Conservation (phyloP, 768 basidiomycete species). For the Kwoniella botswanensis region DNA sequence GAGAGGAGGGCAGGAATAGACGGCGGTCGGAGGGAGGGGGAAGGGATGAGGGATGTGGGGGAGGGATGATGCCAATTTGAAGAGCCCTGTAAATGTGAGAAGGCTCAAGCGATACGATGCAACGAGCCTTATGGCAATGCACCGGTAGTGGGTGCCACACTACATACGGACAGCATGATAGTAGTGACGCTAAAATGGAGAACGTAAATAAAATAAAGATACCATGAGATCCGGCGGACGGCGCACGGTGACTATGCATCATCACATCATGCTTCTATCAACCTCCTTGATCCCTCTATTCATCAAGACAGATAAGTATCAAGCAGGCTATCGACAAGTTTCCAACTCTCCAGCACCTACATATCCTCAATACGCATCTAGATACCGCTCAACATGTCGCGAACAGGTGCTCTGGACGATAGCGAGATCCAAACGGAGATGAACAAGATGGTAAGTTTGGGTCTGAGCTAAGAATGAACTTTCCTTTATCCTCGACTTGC, state of each 20-base stretch:
- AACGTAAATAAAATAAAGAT: too few relatives aligned
- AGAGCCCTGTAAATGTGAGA: too few relatives aligned
- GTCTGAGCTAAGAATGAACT: neutral
- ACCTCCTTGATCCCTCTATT: neutral
- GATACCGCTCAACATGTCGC: slow-evolving; percentile 65
- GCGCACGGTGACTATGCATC: neutral
- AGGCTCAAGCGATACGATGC: too few relatives aligned
- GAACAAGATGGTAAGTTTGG: slow-evolving; percentile 89
- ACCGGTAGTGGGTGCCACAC: neutral
- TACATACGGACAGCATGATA: too few relatives aligned
- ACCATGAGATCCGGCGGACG: neutral
- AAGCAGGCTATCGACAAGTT: too few relatives aligned
- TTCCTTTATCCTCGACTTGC: neutral
- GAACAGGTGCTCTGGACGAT: slow-evolving; percentile 74
- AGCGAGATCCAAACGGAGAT: slow-evolving; percentile 95
- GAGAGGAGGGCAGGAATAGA: too few relatives aligned
- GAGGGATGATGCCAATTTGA: too few relatives aligned
- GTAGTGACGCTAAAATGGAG: too few relatives aligned
- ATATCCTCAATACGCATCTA: neutral
- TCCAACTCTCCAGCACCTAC: too few relatives aligned
- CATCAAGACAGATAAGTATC: neutral
- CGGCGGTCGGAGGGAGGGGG: too few relatives aligned
- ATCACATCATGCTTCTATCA: neutral
- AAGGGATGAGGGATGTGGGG: too few relatives aligned
- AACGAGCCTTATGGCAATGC: neutral